Evolutionary conservation across 495 filamentous ascomycete species (phyloP).

Genomic region (Daldinia loculata): DNA sequence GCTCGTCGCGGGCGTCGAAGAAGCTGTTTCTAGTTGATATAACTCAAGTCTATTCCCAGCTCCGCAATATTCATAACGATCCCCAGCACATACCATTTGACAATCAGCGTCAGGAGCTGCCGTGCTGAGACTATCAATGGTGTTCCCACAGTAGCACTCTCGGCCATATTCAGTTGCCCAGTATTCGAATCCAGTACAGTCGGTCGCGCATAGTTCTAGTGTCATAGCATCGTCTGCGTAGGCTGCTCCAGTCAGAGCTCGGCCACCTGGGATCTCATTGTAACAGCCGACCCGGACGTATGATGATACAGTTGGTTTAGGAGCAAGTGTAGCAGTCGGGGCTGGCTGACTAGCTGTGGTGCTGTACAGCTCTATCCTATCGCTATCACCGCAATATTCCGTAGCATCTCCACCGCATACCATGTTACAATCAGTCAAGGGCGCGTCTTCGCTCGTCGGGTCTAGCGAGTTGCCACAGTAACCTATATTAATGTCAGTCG

Average conservation of each 20-base stretch:
- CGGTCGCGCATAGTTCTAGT: constrained; percentile 46
- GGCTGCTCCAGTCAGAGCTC: constrained; percentile 51
- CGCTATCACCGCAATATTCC: constrained; percentile 57
- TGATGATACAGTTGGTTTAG: constrained; percentile 49
- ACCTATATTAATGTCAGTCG: constrained; percentile 37
- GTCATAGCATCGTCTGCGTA: constrained; percentile 48
- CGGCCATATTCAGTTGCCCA: constrained; percentile 49
- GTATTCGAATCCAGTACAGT: constrained; percentile 46
- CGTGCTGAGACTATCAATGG: constrained; percentile 43
- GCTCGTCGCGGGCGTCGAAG: not conserved
- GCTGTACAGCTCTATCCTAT: constrained; percentile 57
- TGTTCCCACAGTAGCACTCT: constrained; percentile 54
- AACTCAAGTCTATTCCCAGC: constrained; percentile 46
- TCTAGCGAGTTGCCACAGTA: constrained; percentile 61
- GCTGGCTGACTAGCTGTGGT: constrained; percentile 48
- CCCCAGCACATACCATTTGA: constrained; percentile 46
- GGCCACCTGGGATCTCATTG: constrained; percentile 52
- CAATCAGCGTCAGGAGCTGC: constrained; percentile 47
- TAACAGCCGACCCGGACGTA: constrained; percentile 54
- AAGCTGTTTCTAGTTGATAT: constrained; percentile 39
- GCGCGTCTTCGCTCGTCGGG: constrained; percentile 50
- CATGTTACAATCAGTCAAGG: constrained; percentile 58
- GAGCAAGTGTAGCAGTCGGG: constrained; percentile 46
- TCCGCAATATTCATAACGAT: constrained; percentile 49
- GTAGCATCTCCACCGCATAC: constrained; percentile 56